Conservation (phyloP, 139 green algal genomes). For the Chlamydomonas schloesseri region DNA sequence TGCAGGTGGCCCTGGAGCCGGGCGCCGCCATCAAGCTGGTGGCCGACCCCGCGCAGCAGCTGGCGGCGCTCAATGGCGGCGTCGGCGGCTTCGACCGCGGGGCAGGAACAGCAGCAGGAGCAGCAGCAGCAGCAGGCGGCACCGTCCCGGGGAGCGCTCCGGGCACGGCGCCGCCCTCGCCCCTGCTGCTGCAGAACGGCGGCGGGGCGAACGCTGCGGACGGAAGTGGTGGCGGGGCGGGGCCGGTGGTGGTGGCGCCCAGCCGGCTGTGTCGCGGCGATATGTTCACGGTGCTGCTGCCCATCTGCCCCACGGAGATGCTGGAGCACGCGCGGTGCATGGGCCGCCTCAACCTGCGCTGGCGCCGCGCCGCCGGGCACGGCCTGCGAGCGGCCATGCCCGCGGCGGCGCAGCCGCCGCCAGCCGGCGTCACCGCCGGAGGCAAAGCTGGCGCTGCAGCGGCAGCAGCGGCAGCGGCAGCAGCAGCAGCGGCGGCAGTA, state of each 20-base stretch:
- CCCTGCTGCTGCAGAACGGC: no score
- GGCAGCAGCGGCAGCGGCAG: neutral
- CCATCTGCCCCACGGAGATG: constrained; percentile 48
- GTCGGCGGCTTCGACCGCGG: no score
- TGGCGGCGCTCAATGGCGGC: constrained; percentile 4
- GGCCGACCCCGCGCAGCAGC: constrained; percentile 52
- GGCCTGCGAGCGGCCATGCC: neutral
- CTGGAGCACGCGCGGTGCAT: constrained; percentile 33
- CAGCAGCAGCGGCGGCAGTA: neutral
- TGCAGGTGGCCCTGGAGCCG: constrained; percentile 33
- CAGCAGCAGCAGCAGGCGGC: no score
- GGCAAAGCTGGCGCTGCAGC: neutral
- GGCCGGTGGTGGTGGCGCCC: neutral
- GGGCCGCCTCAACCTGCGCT: constrained; percentile 53
- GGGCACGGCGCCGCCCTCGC: no score
- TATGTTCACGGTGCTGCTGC: constrained; percentile 55
- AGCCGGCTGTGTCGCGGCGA: constrained; percentile 21
- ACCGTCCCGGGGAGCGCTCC: no score
- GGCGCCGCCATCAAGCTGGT: constrained; percentile 48
- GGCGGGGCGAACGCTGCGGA: no score
- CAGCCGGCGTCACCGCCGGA: no score
- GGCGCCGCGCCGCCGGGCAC: constrained; percentile 44
- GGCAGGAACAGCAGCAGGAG: no score
- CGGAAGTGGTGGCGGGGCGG: no score
- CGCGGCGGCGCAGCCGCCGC: neutral